These are phyloP conservation scores for Colletotrichum acutatum DNA, from an alignment of 2,329 filamentous ascomycete genomes.

Conservation along the genomic window DNA sequence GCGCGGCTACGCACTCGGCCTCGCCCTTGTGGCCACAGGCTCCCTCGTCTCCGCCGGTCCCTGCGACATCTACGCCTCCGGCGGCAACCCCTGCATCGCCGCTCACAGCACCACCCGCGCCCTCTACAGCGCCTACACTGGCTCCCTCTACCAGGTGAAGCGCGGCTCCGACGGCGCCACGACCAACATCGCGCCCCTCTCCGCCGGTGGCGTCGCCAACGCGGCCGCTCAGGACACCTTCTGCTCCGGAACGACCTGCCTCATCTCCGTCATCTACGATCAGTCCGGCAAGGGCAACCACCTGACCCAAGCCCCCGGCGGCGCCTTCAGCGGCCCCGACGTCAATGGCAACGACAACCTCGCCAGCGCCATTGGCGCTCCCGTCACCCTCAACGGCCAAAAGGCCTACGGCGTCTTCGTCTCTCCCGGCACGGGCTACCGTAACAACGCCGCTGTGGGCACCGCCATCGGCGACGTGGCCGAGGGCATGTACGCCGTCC, in stretches of 20 bases:
- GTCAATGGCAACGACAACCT: conserved; percentile 68
- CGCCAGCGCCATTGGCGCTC: conserved; percentile 68
- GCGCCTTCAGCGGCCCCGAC: conserved; percentile 67
- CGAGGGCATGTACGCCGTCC: conserved; percentile 70
- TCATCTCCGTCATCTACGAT: conserved; percentile 74
- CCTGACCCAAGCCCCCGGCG: conserved; percentile 70
- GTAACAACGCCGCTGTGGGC: conserved; percentile 64
- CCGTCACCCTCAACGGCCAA: conserved; percentile 68
- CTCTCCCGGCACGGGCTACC: conserved; percentile 71
- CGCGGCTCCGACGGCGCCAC: conserved; percentile 63
- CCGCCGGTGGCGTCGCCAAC: conserved; percentile 71
- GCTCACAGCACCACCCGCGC: conserved; percentile 74
- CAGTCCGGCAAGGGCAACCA: conserved; percentile 72
- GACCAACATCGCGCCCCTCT: conserved; percentile 59
- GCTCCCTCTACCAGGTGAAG: conserved; percentile 68
- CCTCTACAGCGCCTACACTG: conserved; percentile 64
- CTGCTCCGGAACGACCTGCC: conserved; percentile 69
- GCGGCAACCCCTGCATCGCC: conserved; percentile 70
- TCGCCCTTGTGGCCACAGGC: conserved; percentile 48
- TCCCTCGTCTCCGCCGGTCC: conserved; percentile 63
- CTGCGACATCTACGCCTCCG: conserved; percentile 70
- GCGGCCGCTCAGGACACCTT: conserved; percentile 70
- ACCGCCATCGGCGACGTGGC: conserved; percentile 65
- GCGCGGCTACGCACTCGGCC: conserved; percentile 29
- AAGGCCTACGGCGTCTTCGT: conserved; percentile 74